Conservation (phyloP, 2,329 filamentous ascomycete genomes). For the Sclerotinia minor region DNA sequence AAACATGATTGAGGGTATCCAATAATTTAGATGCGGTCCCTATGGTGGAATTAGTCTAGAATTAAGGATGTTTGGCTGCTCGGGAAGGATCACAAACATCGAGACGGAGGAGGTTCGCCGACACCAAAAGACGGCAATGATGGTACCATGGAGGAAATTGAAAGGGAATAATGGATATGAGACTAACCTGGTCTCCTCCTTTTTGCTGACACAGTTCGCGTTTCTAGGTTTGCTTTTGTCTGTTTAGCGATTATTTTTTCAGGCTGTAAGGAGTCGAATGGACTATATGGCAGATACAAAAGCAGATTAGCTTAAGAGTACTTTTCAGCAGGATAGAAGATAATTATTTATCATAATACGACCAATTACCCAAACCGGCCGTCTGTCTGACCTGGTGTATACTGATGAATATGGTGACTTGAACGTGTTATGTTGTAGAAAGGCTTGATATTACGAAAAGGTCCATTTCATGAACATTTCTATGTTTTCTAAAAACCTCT, state of each 20-base stretch:
- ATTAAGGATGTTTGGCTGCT: neutral
- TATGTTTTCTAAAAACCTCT: neutral
- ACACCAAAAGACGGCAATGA: neutral
- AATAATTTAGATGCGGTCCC: too few relatives aligned
- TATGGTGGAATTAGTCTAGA: too few relatives aligned
- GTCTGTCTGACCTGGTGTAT: neutral
- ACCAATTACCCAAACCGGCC: neutral
- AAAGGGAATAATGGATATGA: neutral
- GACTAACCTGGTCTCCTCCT: neutral
- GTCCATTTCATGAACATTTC: neutral
- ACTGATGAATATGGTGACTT: neutral
- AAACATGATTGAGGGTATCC: too few relatives aligned
- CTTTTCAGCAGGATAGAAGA: neutral
- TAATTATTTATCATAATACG: neutral
- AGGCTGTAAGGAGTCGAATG: too few relatives aligned
- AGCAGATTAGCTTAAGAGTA: neutral
- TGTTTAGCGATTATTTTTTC: neutral
- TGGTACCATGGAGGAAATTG: neutral
- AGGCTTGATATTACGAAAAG: neutral
- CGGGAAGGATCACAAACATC: neutral
- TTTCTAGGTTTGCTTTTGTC: neutral
- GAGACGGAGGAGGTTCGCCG: neutral
- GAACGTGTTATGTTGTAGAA: neutral
- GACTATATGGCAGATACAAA: too few relatives aligned
- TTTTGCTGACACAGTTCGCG: neutral